phyloP scores from a whole-genome alignment of 495 filamentous ascomycete genomes.

The Sphaerosporella brunnea region DNA sequence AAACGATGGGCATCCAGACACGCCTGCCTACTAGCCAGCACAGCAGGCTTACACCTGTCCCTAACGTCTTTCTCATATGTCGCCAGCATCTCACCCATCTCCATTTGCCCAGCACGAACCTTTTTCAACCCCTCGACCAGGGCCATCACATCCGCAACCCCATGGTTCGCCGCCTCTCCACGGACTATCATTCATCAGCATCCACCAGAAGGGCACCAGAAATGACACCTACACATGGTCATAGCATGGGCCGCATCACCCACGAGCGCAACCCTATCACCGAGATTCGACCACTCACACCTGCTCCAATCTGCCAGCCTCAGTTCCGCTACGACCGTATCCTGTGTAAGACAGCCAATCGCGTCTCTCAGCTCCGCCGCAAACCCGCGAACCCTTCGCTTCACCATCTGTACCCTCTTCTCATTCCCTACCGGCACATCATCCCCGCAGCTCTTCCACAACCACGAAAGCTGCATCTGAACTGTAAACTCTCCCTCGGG shows the following conservation, averaged over 20 bases:
- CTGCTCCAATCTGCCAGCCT: conserved; percentile 40
- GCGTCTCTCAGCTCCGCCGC: conserved; percentile 37
- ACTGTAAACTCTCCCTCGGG: not conserved
- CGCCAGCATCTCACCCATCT: conserved; percentile 26
- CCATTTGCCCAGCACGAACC: conserved; percentile 5
- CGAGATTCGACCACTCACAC: conserved; percentile 27
- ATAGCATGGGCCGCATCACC: conserved; percentile 45
- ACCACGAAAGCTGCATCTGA: not conserved
- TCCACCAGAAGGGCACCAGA: not conserved
- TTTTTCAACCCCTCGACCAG: conserved; percentile 26
- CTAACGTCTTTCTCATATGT: conserved; percentile 6
- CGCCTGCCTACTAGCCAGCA: conserved; percentile 40
- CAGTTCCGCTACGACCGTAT: conserved; percentile 34
- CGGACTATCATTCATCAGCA: conserved; percentile 23
- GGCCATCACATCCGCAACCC: conserved; percentile 35
- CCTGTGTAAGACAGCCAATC: conserved; percentile 32
- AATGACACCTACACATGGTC: conserved; percentile 38
- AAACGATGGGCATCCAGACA: conserved; percentile 48
- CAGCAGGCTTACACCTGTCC: conserved; percentile 28
- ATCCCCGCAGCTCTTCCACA: conserved; percentile 6
- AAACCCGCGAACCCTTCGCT: conserved; percentile 35
- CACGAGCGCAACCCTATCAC: conserved; percentile 32
- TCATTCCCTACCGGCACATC: conserved; percentile 29
- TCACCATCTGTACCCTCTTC: conserved; percentile 36
- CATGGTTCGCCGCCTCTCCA: conserved; percentile 45